Percentiles rank a stretch among this genome's conserved stretches.
phyloP scores from a whole-genome alignment of 2,329 filamentous ascomycete genomes.

The Celoporthe dispersa region DNA sequence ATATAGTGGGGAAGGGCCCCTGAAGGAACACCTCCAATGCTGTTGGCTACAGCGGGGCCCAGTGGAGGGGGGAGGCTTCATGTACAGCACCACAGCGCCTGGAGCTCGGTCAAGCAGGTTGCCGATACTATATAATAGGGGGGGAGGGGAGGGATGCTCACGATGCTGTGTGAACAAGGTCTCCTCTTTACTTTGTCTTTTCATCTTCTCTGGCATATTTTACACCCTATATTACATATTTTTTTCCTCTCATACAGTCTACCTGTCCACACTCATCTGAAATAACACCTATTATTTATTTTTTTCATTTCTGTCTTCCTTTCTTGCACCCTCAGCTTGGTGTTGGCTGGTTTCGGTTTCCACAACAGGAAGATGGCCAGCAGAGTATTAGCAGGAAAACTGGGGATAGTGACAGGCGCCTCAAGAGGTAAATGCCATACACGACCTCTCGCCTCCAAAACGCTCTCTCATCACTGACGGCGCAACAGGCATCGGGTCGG shows the following conservation, averaged over 20 bases:
- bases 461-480: constrained; percentile 24
- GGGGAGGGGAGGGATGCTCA: constrained; percentile 11
- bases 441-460: neutral
- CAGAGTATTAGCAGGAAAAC: constrained; percentile 29
- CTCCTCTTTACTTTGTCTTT: neutral
- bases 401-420: constrained; percentile 44
- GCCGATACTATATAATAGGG: constrained; percentile 6
- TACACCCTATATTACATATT: neutral
- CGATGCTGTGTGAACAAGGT: constrained; percentile 20
- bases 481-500: constrained; percentile 68
- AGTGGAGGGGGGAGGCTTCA: neutral
- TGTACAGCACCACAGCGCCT: too few species aligned
- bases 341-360: neutral
- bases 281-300: neutral
- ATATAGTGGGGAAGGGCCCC: constrained; percentile 7
- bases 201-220: neutral
- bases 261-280: neutral
- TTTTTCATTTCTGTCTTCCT: neutral
- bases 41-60: constrained; percentile 16
- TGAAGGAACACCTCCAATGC: neutral
- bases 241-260: neutral
- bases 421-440: constrained; percentile 66
- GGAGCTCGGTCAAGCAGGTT: constrained; percentile 22
- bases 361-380: constrained; percentile 23
- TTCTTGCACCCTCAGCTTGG: neutral